A percentile compares a stretch with the other conserved stretches of the same genome.
These are phyloP conservation scores for Lasiosphaeris hirsuta DNA, from an alignment of 495 filamentous ascomycete species.

Conservation along the genomic window DNA sequence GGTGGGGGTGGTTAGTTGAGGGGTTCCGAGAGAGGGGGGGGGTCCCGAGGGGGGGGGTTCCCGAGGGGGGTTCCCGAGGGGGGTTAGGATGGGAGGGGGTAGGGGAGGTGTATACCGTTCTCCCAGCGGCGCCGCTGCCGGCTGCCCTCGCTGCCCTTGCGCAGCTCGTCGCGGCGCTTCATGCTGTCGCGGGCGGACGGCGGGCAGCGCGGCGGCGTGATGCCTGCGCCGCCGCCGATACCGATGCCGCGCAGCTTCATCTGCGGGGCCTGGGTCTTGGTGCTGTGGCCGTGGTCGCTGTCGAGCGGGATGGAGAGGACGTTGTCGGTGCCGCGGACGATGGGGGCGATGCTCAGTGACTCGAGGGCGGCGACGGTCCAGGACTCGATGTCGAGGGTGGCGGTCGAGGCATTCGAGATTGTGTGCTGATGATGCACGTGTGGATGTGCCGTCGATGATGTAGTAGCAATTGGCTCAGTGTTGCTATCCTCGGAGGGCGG, in stretches of 20 bases:
- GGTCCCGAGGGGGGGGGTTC: no score
- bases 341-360: constrained; percentile 45
- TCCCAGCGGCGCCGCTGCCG: constrained; percentile 88
- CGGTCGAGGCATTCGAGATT: constrained; percentile 31
- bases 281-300: constrained; percentile 9
- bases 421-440: constrained; percentile 25
- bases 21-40: no score
- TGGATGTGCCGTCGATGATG: constrained; percentile 15
- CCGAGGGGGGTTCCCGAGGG: background rate
- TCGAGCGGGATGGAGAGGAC: constrained; percentile 49
- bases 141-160: constrained; percentile 93
- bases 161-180: constrained; percentile 62
- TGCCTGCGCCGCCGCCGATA: constrained; percentile 12
- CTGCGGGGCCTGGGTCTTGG: constrained; percentile 4
- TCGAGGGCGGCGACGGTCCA: constrained; percentile 50
- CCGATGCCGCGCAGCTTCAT: constrained; percentile 23
- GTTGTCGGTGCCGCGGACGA: constrained; percentile 40
- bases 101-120: constrained; percentile 62
- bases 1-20: background rate
- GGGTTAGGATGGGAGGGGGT: background rate
- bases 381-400: constrained; percentile 43
- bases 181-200: constrained; percentile 44
- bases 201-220: constrained; percentile 34
- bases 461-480: constrained; percentile 4
- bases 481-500: constrained; percentile 4